These are phyloP conservation scores for Gracilaria gracilis DNA, from an alignment of 23 red algal species.

Conservation along the genomic window DNA sequence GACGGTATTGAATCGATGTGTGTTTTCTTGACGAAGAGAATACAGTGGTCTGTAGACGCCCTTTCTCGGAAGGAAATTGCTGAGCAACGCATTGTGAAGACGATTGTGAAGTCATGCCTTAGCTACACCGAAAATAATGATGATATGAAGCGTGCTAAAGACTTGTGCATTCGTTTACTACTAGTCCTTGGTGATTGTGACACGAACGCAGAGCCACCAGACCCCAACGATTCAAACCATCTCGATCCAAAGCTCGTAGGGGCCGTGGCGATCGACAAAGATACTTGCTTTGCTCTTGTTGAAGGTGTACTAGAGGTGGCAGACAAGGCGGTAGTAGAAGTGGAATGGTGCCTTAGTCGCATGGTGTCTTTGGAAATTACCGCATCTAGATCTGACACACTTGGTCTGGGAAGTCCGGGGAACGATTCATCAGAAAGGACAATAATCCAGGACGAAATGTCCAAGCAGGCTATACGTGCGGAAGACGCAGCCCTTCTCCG, in stretches of 20 bases:
- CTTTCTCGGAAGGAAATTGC: conserved; percentile 37
- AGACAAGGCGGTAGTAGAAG: conserved; percentile 39
- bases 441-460: conserved; percentile 37
- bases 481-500: conserved; percentile 64
- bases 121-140: conserved; percentile 71
- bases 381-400: not conserved
- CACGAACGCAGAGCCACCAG: conserved; percentile 32
- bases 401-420: not conserved
- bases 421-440: not conserved
- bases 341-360: conserved; percentile 59
- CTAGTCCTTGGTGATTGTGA: conserved; percentile 62
- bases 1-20: conserved; percentile 34
- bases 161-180: conserved; percentile 53
- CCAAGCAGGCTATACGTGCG: conserved; percentile 65
- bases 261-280: conserved; percentile 29
- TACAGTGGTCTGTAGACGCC: conserved; percentile 48
- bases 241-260: conserved; percentile 22
- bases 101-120: conserved; percentile 47
- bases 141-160: conserved; percentile 48
- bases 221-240: not conserved
- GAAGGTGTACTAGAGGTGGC: conserved; percentile 38
- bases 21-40: conserved; percentile 50
- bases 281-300: conserved; percentile 55
- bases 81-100: conserved; percentile 55
- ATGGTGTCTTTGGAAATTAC: conserved; percentile 58